Evolutionary conservation across 305 asterid species (phyloP), one percentile per base, ranked within the genome.

Genomic region (Striga hermonthica): DNA sequence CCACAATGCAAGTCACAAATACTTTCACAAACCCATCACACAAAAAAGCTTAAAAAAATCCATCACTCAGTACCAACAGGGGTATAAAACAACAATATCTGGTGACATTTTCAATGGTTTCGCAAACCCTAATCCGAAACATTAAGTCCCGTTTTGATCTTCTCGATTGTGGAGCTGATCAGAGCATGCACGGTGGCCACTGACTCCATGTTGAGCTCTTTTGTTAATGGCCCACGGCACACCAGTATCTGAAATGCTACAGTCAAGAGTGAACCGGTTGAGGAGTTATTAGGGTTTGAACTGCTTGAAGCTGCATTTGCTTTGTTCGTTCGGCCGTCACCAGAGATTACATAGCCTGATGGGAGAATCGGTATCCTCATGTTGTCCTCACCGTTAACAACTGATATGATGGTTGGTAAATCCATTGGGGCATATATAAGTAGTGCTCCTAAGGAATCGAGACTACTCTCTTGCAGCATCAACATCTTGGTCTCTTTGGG

Each of bases 391-490:
- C 91, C 90, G 14, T 63, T 72, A 0, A 84, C 69, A 9, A 78
- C 78, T 10, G 77, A 41, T 1, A 67, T 40, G 36, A 88, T 34
- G 1, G 75, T 49, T 28, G 72, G 40, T 47, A 78, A 44, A 15
- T 81, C 78, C 43, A 84, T 71, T 0, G 90, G 84, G 4, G 89
- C 79, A 47, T 88, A 83, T 57, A 88, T 69, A 16, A 88, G 15
- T 14, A 45, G 64, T 15, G 87, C 91, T 67, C 86, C 91, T 0
- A 81, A 62, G 6, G 56, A 10, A 65, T 84, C 93, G 0, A 84
- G 68, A 74, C 68, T 74, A 60, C 82, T 81, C 75, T 91, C 98
- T 80, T 91, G 87, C 73, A 88, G 74, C 70, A 83, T 57, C 72
- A 83, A 9, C 78, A 81, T 72, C 74, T 34, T 69, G 65, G 41